Evolutionary conservation across 805 yeast genomes (phyloP), one percentile per base, ranked within the genome.

Genomic region (Priceomyces fermenticarens): DNA sequence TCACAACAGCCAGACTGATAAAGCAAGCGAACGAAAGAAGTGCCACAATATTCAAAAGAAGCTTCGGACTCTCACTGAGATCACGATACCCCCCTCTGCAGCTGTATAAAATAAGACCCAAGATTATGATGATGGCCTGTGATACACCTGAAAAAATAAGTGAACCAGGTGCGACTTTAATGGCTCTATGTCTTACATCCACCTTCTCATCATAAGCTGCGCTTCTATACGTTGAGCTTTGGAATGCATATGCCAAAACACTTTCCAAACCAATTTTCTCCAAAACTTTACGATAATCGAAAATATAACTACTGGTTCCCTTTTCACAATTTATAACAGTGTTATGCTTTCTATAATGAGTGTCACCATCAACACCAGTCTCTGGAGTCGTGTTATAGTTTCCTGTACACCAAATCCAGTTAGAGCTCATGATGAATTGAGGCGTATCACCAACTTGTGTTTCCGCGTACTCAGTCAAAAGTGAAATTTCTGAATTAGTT

Each of bases 181-280:
- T 37, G 5, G 35, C 38, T 38, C 59, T 46, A 9, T 56, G 37
- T 0, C 29, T 7, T 12, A 56, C 43, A 8, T 54, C 53, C 1
- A 32, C 30, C 2, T 40, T 25, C 9, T 39, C 16, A 36, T 46
- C 36, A 42, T 53, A 48, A 1, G 36, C 23, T 3, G 40, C 35
- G 7, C 45, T 41, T n/a, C 40, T 42, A n/a, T 40, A 29, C 11
- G 38, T 16, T 5, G 51, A 32, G 5, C 49, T 30, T 35, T 63
- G 55, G 45, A 66, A 72, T 0, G 81, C 81, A 50, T 78, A 79
- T 3, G 75, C 75, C 39, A 74, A 54, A 5, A 75, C 71, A 29
- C 65, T 65, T 17, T 59, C 58, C 23, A 78, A 57, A 2, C 78
- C 77, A 15, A 70, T 61, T 0, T 54, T 44, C 2, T 59, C 45